phyloP scores from a whole-genome alignment of 2,329 filamentous ascomycete genomes.

The Claviceps spartinae region DNA sequence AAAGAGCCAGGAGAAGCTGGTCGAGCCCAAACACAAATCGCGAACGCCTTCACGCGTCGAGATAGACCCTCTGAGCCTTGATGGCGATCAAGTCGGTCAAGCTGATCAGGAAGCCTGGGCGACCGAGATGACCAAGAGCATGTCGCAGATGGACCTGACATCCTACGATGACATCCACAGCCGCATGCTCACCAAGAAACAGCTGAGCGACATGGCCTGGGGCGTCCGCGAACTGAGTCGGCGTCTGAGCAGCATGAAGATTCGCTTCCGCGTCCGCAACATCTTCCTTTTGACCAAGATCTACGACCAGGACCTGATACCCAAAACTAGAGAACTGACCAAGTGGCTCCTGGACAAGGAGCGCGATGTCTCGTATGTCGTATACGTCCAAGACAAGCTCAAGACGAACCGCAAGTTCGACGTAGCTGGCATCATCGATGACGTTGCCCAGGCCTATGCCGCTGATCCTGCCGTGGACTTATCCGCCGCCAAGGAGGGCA shows the following conservation, averaged over 20 bases:
- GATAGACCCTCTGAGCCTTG: constrained; percentile 28
- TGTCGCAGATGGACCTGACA: constrained; percentile 26
- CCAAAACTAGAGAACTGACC: constrained; percentile 61
- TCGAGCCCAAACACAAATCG: constrained; percentile 12
- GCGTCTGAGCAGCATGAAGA: constrained; percentile 65
- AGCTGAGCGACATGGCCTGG: constrained; percentile 94
- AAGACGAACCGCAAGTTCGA: constrained; percentile 62
- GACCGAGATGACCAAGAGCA: constrained; percentile 29
- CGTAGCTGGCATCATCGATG: constrained; percentile 49
- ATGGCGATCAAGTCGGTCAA: constrained; percentile 34
- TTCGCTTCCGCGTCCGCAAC: constrained; percentile 68
- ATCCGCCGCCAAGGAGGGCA: constrained; percentile 19
- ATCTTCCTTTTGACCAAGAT: constrained; percentile 87
- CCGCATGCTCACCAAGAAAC: constrained; percentile 84
- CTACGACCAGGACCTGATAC: constrained; percentile 70
- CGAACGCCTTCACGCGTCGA: constrained; percentile 15
- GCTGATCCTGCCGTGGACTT: constrained; percentile 20
- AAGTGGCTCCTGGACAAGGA: constrained; percentile 69
- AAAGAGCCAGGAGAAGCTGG: constrained; percentile 10
- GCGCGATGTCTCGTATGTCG: constrained; percentile 52
- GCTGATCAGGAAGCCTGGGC: constrained; percentile 44
- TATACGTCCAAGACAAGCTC: constrained; percentile 73
- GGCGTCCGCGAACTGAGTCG: constrained; percentile 84
- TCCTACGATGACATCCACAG: constrained; percentile 32
- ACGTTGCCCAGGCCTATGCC: constrained; percentile 35